Conservation (phyloP, 2,329 filamentous ascomycete genomes). For the Clarireedia sp. region DNA sequence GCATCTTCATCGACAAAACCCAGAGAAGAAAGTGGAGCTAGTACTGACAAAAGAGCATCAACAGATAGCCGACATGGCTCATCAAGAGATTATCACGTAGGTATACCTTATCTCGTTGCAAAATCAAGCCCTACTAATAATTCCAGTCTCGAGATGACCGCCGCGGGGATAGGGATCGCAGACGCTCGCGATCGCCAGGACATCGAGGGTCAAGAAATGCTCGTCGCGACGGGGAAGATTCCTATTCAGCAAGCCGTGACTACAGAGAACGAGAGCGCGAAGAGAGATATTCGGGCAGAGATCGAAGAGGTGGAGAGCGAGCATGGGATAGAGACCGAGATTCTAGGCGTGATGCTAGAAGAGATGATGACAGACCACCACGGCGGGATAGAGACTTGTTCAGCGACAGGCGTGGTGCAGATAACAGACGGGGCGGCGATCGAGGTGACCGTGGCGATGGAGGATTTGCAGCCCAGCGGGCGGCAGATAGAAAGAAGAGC, state of each 20-base stretch:
- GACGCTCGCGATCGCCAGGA: slow-evolving; percentile 82
- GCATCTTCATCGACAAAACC: slow-evolving; percentile 24
- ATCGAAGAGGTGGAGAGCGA: slow-evolving; percentile 55
- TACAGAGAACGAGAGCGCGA: slow-evolving; percentile 91
- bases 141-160: slow-evolving; percentile 32
- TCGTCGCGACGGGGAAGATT: slow-evolving; percentile 71
- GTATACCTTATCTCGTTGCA: slow-evolving; percentile 18
- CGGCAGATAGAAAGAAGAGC: slow-evolving; percentile 50
- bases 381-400: slow-evolving; percentile 54
- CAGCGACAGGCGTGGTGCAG: slow-evolving; percentile 51
- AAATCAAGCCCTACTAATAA: slow-evolving; percentile 21
- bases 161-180: slow-evolving; percentile 39
- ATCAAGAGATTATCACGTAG: slow-evolving; percentile 46
- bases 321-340: slow-evolving; percentile 69
- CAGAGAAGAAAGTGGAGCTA: slow-evolving; percentile 21
- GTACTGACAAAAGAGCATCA: slow-evolving; percentile 30
- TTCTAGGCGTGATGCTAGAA: slow-evolving; percentile 52
- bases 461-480: slow-evolving; percentile 39
- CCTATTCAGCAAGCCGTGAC: slow-evolving; percentile 86
- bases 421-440: slow-evolving; percentile 38
- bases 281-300: slow-evolving; percentile 73
- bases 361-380: slow-evolving; percentile 52
- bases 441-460: slow-evolving; percentile 35
- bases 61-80: slow-evolving; percentile 41
- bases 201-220: slow-evolving; percentile 56